Conservation (phyloP, 345 rosid species). For the Eucalyptus paniculata region DNA sequence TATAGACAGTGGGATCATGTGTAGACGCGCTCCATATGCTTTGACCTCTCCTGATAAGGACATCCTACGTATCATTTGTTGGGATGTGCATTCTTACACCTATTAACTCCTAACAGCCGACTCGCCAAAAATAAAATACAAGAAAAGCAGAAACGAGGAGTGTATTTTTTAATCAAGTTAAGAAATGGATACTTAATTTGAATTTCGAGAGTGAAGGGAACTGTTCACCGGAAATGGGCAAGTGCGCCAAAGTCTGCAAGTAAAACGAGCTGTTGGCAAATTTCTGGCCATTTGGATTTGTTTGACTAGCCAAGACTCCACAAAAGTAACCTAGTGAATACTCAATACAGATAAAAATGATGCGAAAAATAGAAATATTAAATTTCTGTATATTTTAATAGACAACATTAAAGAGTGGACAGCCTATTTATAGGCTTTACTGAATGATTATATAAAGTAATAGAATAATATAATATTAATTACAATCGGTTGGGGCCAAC, state of each 20-base stretch:
- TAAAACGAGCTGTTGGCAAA: neutral
- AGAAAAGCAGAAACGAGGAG: neutral
- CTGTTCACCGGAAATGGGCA: neutral
- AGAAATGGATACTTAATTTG: neutral
- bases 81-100: neutral
- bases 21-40: neutral
- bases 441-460: neutral
- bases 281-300: neutral
- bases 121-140: neutral
- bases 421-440: neutral
- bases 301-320: neutral
- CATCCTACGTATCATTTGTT: neutral
- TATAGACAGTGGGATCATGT: neutral
- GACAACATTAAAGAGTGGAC: neutral
- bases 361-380: neutral
- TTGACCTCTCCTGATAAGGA: neutral
- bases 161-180: neutral
- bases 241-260: neutral
- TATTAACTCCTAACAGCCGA: neutral
- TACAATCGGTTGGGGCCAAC: neutral
- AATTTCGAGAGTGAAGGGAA: neutral
- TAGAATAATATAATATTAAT: neutral
- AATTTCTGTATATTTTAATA: neutral
- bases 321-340: neutral
- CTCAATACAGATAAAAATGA: neutral